Evolutionary conservation across 768 basidiomycete species (phyloP).

Genomic region (Panaeolus cyanescens): DNA sequence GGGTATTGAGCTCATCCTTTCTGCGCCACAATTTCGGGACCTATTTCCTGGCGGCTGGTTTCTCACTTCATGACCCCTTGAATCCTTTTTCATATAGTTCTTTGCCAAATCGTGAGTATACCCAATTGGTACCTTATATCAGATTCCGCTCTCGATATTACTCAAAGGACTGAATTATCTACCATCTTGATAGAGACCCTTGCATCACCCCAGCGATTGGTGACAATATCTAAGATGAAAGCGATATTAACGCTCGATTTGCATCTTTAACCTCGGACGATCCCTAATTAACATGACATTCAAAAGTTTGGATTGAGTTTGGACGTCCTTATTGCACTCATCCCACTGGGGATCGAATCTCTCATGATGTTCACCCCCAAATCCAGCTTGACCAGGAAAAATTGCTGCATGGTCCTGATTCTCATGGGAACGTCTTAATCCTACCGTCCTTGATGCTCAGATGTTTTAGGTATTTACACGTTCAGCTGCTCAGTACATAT

Average conservation of each 20-base stretch:
- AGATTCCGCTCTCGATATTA: background rate
- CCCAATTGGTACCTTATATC: background rate
- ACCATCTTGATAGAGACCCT: background rate
- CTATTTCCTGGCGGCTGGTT: background rate
- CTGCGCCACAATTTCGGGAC: background rate
- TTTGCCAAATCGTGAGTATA: background rate
- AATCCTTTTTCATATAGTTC: background rate
- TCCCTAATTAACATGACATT: background rate
- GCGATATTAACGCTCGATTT: background rate
- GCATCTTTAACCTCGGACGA: constrained; percentile 1
- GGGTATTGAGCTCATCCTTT: background rate
- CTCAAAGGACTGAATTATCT: background rate
- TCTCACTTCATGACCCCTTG: background rate
- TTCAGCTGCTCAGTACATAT: background rate
- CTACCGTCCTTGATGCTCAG: background rate
- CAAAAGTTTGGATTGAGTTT: background rate
- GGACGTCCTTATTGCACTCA: background rate
- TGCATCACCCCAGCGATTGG: background rate
- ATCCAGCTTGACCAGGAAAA: background rate
- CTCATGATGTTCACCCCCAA: background rate
- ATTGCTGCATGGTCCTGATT: background rate
- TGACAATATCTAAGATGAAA: background rate
- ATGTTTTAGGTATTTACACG: background rate
- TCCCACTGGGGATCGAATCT: background rate
- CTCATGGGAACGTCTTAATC: background rate